phyloP scores from a whole-genome alignment of 129 eudicot species.

The Flaveria brownii region DNA sequence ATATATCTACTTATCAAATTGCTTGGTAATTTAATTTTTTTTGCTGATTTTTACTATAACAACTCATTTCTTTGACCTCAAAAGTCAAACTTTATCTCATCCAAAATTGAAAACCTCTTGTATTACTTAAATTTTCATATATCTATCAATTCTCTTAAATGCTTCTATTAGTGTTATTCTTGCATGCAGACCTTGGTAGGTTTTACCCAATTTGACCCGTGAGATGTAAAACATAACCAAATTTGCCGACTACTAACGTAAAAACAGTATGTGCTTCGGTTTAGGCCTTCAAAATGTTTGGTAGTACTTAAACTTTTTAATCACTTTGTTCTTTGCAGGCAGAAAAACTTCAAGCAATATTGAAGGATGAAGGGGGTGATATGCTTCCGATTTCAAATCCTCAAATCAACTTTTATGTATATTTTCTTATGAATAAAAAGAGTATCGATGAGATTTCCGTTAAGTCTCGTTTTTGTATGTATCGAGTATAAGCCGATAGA shows the following conservation, averaged over 20 bases:
- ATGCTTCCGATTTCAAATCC: constrained; percentile 18
- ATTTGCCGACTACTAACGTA: background rate
- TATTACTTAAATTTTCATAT: constrained; percentile 6
- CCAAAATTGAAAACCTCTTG: background rate
- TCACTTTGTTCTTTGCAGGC: constrained; percentile 27
- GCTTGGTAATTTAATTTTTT: background rate
- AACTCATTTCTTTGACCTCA: constrained; percentile 23
- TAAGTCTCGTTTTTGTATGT: constrained; percentile 31
- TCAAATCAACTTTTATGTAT: constrained; percentile 8
- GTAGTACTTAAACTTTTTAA: background rate
- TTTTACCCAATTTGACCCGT: background rate
- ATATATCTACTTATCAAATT: background rate
- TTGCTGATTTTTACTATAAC: background rate
- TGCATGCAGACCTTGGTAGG: background rate
- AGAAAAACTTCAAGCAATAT: constrained; percentile 28
- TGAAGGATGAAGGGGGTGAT: constrained; percentile 23
- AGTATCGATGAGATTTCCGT: constrained; percentile 11
- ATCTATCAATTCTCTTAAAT: background rate
- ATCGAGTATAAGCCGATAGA: background rate
- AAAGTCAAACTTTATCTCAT: constrained; percentile 1
- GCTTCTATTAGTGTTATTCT: background rate
- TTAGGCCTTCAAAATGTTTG: background rate
- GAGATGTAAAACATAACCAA: background rate
- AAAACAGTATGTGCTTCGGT: background rate
- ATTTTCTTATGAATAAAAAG: background rate